These are phyloP conservation scores for Salicornia ramosissima DNA, from an alignment of 148 eudicot species.

Conservation along the genomic window DNA sequence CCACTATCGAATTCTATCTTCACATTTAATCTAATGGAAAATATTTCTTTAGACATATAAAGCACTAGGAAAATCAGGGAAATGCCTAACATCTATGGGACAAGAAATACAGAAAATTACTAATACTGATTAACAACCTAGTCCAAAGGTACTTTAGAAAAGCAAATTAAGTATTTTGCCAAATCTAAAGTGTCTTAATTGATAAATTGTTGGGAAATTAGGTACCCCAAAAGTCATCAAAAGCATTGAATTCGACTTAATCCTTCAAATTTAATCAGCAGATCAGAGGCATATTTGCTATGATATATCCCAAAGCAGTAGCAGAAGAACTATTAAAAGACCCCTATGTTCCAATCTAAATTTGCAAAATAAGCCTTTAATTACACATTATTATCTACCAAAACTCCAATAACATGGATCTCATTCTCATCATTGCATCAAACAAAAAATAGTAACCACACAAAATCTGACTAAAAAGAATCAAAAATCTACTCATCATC, in stretches of 20 bases:
- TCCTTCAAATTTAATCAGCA: conserved; percentile 7
- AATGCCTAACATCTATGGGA: too few relatives aligned
- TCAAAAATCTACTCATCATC: neutral
- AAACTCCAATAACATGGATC: neutral
- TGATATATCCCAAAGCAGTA: conserved; percentile 19
- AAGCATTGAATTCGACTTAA: conserved; percentile 15
- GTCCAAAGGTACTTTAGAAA: neutral
- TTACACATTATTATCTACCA: conserved; percentile 8
- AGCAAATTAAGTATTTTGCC: neutral
- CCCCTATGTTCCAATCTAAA: neutral
- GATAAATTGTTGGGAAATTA: conserved; percentile 4
- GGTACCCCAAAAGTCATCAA: conserved; percentile 12
- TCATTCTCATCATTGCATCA: conserved; percentile 11
- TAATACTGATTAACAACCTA: neutral
- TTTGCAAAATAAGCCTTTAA: conserved; percentile 3
- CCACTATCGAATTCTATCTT: too few relatives aligned
- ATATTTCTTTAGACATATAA: too few relatives aligned
- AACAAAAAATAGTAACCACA: conserved; percentile 9
- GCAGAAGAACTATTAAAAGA: neutral
- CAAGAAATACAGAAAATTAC: too few relatives aligned
- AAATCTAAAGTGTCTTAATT: neutral
- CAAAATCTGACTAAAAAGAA: conserved; percentile 1
- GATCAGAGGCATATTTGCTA: conserved; percentile 22
- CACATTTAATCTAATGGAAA: too few relatives aligned
- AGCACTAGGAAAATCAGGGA: too few relatives aligned